Conservation (phyloP, 2,329 filamentous ascomycete species). For the Arthroderma uncinatum region DNA sequence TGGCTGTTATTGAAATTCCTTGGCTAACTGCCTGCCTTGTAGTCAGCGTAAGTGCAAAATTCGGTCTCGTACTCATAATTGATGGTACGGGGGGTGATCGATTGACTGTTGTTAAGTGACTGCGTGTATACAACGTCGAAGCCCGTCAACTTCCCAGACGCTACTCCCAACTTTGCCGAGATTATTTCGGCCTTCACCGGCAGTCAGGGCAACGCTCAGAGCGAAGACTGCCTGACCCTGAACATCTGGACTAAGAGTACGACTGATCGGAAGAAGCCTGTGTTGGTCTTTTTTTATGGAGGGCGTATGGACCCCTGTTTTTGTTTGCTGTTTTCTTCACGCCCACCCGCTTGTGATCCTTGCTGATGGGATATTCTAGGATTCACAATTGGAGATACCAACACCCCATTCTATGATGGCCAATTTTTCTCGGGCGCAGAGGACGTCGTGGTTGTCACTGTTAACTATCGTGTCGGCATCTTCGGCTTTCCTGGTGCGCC, state of each 20-base stretch:
- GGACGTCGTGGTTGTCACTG: conserved; percentile 33
- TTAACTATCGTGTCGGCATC: conserved; percentile 40
- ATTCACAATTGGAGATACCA: conserved; percentile 4
- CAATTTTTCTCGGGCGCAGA: conserved; percentile 27
- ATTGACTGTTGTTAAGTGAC: conserved; percentile 14
- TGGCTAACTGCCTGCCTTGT: background rate
- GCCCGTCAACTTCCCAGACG: conserved; percentile 17
- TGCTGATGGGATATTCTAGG: background rate
- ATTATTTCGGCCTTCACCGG: conserved; percentile 18
- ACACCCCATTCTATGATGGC: conserved; percentile 23
- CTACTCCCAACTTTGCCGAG: conserved; percentile 16
- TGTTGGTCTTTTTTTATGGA: conserved; percentile 5
- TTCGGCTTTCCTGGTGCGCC: conserved; percentile 31
- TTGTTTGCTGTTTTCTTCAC: background rate
- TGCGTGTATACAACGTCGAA: conserved; percentile 17
- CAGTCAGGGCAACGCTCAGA: conserved; percentile 30
- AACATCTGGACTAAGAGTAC: conserved; percentile 4
- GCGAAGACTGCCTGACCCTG: conserved; percentile 8
- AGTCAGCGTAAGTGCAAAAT: conserved; percentile 1
- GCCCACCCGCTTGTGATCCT: background rate
- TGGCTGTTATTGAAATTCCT: too few species aligned
- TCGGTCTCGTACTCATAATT: background rate
- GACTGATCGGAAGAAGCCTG: background rate
- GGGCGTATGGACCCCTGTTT: background rate
- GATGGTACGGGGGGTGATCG: background rate